Evolutionary conservation across 768 basidiomycete species (phyloP), one percentile per base, ranked within the genome.

Genomic region (Terana coerulea): DNA sequence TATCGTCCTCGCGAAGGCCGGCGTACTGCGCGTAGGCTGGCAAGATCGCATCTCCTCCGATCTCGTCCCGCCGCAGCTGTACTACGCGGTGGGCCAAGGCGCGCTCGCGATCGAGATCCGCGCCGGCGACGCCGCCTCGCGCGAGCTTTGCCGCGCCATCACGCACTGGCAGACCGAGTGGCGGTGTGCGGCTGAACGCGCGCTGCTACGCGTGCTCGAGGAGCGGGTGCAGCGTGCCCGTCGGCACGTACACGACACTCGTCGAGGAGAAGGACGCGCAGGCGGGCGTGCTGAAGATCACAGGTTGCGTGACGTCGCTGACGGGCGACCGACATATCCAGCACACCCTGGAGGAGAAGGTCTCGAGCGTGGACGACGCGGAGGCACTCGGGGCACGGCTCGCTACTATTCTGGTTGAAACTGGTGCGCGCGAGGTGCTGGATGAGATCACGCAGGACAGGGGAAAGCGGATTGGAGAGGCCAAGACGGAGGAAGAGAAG

Each of bases 161-260:
- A 90, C 81, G 1, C 89, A 97, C 64, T 80, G 83, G 71, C 74
- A 78, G 64, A 93, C 93, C 0, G 76, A 83, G 40, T 91, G 85
- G 86, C 71, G 63, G 50, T 91, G 87, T 61, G 71, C 77, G 21
- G 92, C 93, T 1, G 95, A 99, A 69, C 81, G 95, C 14, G 89
- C 87, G 0, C 87, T 89, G 68, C 72, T 99, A 56, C 75, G 86
- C n/a, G 84, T 86, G 19, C 74, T 98, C 45, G 95, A 98, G 68
- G 95, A n/a, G 95, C 24, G 95, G 95, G 24, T 99, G 95, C 70
- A 94, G 91, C 54, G 95, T 99, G 0, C 95, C 95, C 2, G 94
- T 99, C 12, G 95, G 95, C 3, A 84, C 91, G 24, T 72, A 75
- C 44, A 83, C 81, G 24, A 69, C 65, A 37, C 66, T 87, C 3